Percentiles rank a stretch among this genome's conserved stretches.
Evolutionary conservation across 352 stramenopile species (phyloP).

Genomic region (Globisporangium camurandrum): DNA sequence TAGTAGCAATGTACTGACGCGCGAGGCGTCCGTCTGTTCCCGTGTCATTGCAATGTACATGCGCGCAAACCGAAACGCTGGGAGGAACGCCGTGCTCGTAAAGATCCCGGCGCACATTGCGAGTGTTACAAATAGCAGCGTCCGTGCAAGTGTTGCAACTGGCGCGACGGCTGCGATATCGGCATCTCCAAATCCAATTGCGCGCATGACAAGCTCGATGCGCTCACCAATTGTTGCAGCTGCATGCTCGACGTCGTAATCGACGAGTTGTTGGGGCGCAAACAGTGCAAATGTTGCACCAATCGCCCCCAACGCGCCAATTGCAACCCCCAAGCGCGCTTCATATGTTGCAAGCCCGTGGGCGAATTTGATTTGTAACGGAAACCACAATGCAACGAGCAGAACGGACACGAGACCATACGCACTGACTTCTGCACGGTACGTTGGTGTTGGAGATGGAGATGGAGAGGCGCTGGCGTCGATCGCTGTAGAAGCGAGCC

Average conservation of each 20-base stretch:
- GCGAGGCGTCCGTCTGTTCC: constrained; percentile 22
- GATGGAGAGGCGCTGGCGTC: constrained; percentile 10
- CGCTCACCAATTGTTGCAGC: constrained; percentile 25
- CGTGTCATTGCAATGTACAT: constrained; percentile 73
- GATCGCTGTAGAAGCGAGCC: constrained; percentile 3
- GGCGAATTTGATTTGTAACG: constrained; percentile 62
- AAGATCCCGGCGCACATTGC: constrained; percentile 43
- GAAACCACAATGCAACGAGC: constrained; percentile 66
- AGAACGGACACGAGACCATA: constrained; percentile 62
- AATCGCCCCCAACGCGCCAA: constrained; percentile 54
- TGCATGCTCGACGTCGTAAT: constrained; percentile 62
- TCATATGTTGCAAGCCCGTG: constrained; percentile 58
- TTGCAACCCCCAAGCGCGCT: constrained; percentile 37
- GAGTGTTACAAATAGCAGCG: constrained; percentile 26
- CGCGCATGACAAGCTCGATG: constrained; percentile 40
- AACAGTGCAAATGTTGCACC: constrained; percentile 52
- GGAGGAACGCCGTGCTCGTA: constrained; percentile 56
- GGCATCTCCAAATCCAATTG: constrained; percentile 50
- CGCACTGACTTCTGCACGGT: constrained; percentile 40
- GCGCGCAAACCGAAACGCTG: constrained; percentile 66
- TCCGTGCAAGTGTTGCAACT: constrained; percentile 16
- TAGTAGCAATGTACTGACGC: constrained; percentile 36
- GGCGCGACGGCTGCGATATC: constrained; percentile 44
- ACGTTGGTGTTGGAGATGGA: not conserved
- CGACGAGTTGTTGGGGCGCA: constrained; percentile 43